Base-by-base conservation (phyloP, 441 rosid species). In the Aleurites moluccanus region DNA sequence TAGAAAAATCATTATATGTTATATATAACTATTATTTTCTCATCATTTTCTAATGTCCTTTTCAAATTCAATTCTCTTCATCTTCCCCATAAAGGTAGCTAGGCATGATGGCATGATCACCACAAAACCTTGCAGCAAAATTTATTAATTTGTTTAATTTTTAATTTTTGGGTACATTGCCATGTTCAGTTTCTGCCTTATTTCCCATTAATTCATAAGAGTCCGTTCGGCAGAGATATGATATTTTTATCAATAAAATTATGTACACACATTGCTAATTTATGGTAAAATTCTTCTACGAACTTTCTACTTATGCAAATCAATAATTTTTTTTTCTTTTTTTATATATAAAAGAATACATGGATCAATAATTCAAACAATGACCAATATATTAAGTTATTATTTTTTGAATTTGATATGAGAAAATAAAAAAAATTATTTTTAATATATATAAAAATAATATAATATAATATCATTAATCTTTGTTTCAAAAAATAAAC, bases 361-460 rank as follows among this genome's bases (percentile, higher is more conserved):
- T 79, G 86, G 79, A 65, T 75, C 80, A 83, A 84, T 86, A 77
- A 84, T 84, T 81, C 79, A 70, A 50, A 50, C 60, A 67, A 70
- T 64, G 73, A 53, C 20, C 14, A 60, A 33, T 20, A 70, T 25
- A 57, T 57, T 6, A 8, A 5, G 5, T 35, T 35, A 35, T 35
- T 35, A 35, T 35, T 35, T 33, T 35, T 4, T 35, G 6, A 0
- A 35, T 35, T 35, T 35, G 6, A 35, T 35, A 35, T 0, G 4
- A 4, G 5, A 35, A 5, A 4, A 35, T 35, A 6, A 6, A 35
- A 6, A 35, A 35, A 35, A 35, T 30, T 30, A 1, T 3, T 30
- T 3, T 30, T 1, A 30, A 3, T 3, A 30, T 30, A 30, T 30
- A 30, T 30, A 3, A 1, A 3, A 30, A 30, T n/a, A 30, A 30